Conservation (phyloP, 2,329 filamentous ascomycete species). For the Calonectria fujianensis region DNA sequence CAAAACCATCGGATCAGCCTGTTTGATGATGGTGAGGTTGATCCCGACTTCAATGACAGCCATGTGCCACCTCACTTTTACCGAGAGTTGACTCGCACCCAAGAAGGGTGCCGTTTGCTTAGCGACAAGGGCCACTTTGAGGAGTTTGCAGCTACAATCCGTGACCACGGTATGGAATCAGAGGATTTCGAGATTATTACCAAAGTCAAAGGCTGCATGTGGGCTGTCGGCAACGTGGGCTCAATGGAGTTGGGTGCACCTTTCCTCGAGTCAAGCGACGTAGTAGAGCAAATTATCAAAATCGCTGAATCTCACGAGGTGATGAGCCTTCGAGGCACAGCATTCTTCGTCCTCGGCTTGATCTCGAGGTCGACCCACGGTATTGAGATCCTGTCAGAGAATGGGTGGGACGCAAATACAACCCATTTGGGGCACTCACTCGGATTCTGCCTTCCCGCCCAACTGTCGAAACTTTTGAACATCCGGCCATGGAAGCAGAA, state of each 20-base stretch:
- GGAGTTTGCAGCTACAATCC: slow-evolving; percentile 92
- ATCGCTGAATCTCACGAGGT: slow-evolving; percentile 93
- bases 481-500: slow-evolving; percentile 76
- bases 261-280: slow-evolving; percentile 92
- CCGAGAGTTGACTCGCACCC: slow-evolving; percentile 92
- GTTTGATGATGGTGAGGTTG: slow-evolving; percentile 75
- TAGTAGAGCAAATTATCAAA: slow-evolving; percentile 89
- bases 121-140: slow-evolving; percentile 97
- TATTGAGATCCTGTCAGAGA: slow-evolving; percentile 90
- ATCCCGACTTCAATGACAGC: slow-evolving; percentile 75
- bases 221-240: slow-evolving; percentile 98
- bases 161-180: slow-evolving; percentile 88
- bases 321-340: slow-evolving; percentile 94
- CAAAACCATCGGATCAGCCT: slow-evolving; percentile 74
- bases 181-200: slow-evolving; percentile 90
- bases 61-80: slow-evolving; percentile 98
- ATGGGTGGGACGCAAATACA: slow-evolving; percentile 94
- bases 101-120: slow-evolving; percentile 92
- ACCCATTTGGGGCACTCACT: slow-evolving; percentile 88
- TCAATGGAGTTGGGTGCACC: slow-evolving; percentile 98
- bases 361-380: slow-evolving; percentile 95
- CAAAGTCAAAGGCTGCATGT: slow-evolving; percentile 97
- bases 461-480: slow-evolving; percentile 87
- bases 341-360: slow-evolving; percentile 95
- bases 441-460: slow-evolving; percentile 89